Evolutionary conservation across 1,139 yeast genomes (phyloP).

Genomic region (Suhomyces yuchorum): DNA sequence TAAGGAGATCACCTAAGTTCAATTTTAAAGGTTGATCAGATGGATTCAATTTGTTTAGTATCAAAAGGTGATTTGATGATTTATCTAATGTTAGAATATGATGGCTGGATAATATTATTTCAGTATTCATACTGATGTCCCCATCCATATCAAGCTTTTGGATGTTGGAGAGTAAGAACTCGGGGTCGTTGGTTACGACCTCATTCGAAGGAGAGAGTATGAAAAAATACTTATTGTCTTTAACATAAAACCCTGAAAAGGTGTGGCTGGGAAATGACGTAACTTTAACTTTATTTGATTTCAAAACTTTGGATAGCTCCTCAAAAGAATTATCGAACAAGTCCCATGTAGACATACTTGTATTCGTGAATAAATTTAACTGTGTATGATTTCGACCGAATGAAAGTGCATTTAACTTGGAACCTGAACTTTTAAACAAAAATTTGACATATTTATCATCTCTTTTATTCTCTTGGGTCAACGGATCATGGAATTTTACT

Average conservation of each 20-base stretch:
- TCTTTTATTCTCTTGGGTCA: constrained; percentile 31
- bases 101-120: constrained; percentile 16
- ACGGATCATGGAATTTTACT: constrained; percentile 28
- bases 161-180: constrained; percentile 26
- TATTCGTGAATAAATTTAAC: constrained; percentile 36
- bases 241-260: constrained; percentile 17
- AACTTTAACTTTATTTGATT: constrained; percentile 23
- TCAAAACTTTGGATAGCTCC: constrained; percentile 36
- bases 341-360: constrained; percentile 35
- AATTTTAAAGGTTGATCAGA: constrained; percentile 7
- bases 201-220: constrained; percentile 21
- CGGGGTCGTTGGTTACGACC: constrained; percentile 31
- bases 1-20: constrained; percentile 9
- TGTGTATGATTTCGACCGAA: constrained; percentile 29
- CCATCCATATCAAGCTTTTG: constrained; percentile 17
- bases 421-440: constrained; percentile 24
- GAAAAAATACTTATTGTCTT: constrained; percentile 20
- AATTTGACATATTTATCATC: constrained; percentile 41
- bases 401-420: constrained; percentile 21
- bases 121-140: constrained; percentile 5
- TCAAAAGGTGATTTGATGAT: constrained; percentile 12
- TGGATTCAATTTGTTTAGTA: constrained; percentile 17
- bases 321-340: constrained; percentile 33
- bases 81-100: constrained; percentile 15
- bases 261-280: constrained; percentile 13